Conservation (phyloP, 164 flowering plant genomes). For the Houttuynia cordata region DNA sequence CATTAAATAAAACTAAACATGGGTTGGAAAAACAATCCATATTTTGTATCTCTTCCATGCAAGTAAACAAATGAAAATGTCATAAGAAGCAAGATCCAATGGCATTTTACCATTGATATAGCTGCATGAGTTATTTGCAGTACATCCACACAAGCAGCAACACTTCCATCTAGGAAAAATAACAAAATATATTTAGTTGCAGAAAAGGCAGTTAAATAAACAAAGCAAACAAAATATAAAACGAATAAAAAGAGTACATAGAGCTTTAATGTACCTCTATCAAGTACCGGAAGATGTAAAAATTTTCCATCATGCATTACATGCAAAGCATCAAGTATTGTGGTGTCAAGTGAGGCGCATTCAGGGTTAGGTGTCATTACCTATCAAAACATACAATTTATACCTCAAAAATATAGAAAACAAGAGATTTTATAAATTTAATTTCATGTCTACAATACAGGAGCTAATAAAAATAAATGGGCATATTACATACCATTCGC, state of each 20-base stretch:
- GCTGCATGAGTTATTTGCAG: conserved; percentile 97
- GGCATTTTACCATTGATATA: conserved; percentile 67
- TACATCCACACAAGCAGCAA: conserved; percentile 84
- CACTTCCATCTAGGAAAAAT: conserved; percentile 53
- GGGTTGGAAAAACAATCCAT: too few relatives aligned
- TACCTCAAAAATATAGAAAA: not conserved
- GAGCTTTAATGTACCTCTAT: conserved; percentile 37
- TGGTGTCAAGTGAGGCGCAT: conserved; percentile 72
- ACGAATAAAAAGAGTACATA: not conserved
- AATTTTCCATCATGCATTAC: conserved; percentile 96
- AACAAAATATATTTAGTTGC: not conserved
- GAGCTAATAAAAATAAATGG: too few relatives aligned
- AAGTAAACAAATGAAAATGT: not conserved
- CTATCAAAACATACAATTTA: conserved; percentile 19
- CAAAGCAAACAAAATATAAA: not conserved
- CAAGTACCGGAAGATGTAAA: conserved; percentile 85
- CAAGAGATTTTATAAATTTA: too few relatives aligned
- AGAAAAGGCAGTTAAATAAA: not conserved
- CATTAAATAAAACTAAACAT: too few relatives aligned
- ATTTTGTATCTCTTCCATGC: not conserved
- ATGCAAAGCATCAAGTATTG: conserved; percentile 92
- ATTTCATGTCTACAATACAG: not conserved
- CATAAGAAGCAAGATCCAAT: not conserved
- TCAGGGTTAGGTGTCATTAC: conserved; percentile 96
- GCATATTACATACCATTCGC: too few relatives aligned